Evolutionary conservation across 257 asterid genomes (phyloP), one percentile per base, ranked within the genome.

Genomic region (Solanum gandarillasii): DNA sequence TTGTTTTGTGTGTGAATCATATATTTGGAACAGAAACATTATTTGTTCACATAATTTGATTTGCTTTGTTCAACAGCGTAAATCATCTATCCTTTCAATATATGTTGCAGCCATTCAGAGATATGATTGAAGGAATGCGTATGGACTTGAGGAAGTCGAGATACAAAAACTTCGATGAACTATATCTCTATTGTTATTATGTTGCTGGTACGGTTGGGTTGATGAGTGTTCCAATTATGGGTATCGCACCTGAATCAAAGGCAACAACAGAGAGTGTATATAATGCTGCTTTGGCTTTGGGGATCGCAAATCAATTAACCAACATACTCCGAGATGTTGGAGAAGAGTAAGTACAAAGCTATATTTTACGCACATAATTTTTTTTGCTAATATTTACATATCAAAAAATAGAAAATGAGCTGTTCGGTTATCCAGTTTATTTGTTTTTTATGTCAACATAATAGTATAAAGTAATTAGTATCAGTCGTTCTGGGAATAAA

Each of bases 221-320:
- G 93, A 97, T 97, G 99, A 97, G 99, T 75, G 99, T 97, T 55
- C 99, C 99, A 0, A 89, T 97, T n/a, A 97, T 97, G 99, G 99
- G 99, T 41, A 95, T 97, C 83, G 98, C 95, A 38, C 96, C 98
- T 20, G 98, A 95, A 52, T 97, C 99, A 41, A 92, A 92, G 85
- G 98, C 99, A 76, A 87, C 98, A 7, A 92, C 96, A 0, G 99
- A 95, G 95, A 94, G 95, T 4, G 98, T 96, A n/a, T 97, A 97
- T 55, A 96, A 94, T 83, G 94, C 94, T 75, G 98, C 98, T 32
- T 92, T 97, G 91, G 94, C 94, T 6, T 88, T 97, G 35, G 99
- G 99, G 39, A 92, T 97, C 9, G 99, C 99, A 0, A 97, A 97
- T 88, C 99, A 97, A 92, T 74, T 97, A 83, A 97, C 99, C 13